Evolutionary conservation across 1,284 basidiomycete species (phyloP).

Genomic region (Sphagnurus paluster): DNA sequence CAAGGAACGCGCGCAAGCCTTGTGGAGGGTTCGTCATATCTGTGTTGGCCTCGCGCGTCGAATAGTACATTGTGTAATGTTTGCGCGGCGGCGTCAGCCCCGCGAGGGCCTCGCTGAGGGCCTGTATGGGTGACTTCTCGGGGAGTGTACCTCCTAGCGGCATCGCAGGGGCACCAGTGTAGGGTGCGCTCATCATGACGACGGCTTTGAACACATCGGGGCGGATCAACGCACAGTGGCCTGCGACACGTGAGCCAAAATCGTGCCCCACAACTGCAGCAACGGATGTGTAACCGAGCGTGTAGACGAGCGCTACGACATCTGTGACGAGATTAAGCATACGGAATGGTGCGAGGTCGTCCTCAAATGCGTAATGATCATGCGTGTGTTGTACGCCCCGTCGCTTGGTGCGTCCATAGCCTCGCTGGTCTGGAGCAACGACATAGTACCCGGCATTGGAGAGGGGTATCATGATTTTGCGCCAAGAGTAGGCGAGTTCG

Average conservation of each 20-base stretch:
- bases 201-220: slow-evolving; percentile 57
- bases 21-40: slow-evolving; percentile 43
- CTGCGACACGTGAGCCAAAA: slow-evolving; percentile 55
- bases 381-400: background rate
- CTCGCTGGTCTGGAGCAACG: slow-evolving; percentile 54
- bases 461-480: slow-evolving; percentile 53
- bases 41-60: slow-evolving; percentile 43
- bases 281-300: slow-evolving; percentile 48
- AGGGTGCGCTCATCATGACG: slow-evolving; percentile 62
- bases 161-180: slow-evolving; percentile 42
- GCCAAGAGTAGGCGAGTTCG: slow-evolving; percentile 65
- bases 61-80: slow-evolving; percentile 57
- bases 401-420: slow-evolving; percentile 43
- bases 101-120: slow-evolving; percentile 34
- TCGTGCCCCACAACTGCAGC: slow-evolving; percentile 60
- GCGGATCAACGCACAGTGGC: slow-evolving; percentile 49
- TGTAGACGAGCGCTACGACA: slow-evolving; percentile 48
- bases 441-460: slow-evolving; percentile 48
- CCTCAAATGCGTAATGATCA: slow-evolving; percentile 27
- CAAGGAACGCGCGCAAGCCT: slow-evolving; percentile 51
- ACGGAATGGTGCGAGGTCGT: slow-evolving; percentile 50
- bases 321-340: slow-evolving; percentile 53
- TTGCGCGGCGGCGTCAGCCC: slow-evolving; percentile 52
- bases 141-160: slow-evolving; percentile 17
- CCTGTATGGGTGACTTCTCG: slow-evolving; percentile 16